Percentiles rank a stretch among this genome's conserved stretches.
Evolutionary conservation across 441 rosid species (phyloP).

Genomic region (Pelargonium citronellum): DNA sequence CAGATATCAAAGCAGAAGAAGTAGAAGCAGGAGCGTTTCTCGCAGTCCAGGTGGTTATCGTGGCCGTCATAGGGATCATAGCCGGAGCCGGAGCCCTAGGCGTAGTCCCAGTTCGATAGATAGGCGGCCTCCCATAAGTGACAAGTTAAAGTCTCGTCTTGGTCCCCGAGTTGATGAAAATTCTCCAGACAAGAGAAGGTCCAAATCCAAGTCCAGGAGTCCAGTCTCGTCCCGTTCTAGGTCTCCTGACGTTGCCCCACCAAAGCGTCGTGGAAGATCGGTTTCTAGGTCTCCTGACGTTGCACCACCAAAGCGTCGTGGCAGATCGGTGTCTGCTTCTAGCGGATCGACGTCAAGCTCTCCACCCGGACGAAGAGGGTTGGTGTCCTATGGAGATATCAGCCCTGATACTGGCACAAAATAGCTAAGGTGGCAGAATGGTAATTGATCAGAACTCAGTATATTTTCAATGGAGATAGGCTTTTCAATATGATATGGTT

Average conservation of each 20-base stretch:
- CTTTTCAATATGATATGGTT: no score
- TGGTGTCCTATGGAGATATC: constrained; percentile 75
- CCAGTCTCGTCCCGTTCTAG: constrained; percentile 33
- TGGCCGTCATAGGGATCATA: constrained; percentile 41
- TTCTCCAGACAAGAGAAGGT: constrained; percentile 37
- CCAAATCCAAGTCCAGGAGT: constrained; percentile 38
- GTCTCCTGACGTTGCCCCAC: constrained; percentile 37
- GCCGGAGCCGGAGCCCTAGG: constrained; percentile 59
- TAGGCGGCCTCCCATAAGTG: constrained; percentile 50
- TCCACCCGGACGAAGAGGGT: constrained; percentile 53
- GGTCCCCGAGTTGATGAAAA: constrained; percentile 44
- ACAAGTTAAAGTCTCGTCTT: constrained; percentile 67
- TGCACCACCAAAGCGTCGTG: constrained; percentile 25
- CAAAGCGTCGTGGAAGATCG: constrained; percentile 24
- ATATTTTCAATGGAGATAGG: no score
- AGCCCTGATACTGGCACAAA: constrained; percentile 35
- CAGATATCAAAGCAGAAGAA: constrained; percentile 50
- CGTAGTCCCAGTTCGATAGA: constrained; percentile 57
- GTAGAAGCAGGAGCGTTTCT: constrained; percentile 52
- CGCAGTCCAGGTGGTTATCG: constrained; percentile 49
- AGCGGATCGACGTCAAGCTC: constrained; percentile 54
- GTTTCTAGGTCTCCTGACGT: constrained; percentile 36
- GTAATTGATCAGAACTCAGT: not conserved
- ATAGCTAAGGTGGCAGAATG: constrained; percentile 11
- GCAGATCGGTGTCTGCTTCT: constrained; percentile 13